Percentiles rank a stretch among this genome's conserved stretches.
Conservation (phyloP, 805 yeast species). For the Teunomyces pallodes region DNA sequence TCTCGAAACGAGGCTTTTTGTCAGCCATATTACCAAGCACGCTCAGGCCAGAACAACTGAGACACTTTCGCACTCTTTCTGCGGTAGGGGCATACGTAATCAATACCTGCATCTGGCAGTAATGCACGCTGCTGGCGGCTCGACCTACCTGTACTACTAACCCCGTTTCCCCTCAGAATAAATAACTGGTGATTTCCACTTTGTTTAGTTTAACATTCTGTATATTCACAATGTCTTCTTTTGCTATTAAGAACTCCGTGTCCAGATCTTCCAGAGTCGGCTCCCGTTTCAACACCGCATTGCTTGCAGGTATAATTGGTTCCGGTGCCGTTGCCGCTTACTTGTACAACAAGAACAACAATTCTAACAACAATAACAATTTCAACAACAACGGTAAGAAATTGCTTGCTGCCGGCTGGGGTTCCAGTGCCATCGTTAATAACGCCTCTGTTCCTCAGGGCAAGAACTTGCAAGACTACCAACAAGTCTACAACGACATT, state of each 20-base stretch:
- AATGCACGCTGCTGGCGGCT: neutral
- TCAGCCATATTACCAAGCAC: neutral
- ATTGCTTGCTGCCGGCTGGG: slow-evolving; percentile 20
- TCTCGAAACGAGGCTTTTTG: neutral
- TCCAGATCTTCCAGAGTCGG: slow-evolving; percentile 1
- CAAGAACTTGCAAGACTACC: slow-evolving; percentile 53
- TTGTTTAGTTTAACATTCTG: neutral
- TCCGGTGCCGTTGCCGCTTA: slow-evolving; percentile 21
- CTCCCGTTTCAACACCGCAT: slow-evolving; percentile 5
- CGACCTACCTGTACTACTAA: neutral
- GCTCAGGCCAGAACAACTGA: neutral
- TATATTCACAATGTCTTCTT: neutral
- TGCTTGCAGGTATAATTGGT: slow-evolving; percentile 22
- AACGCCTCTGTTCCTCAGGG: slow-evolving; percentile 36
- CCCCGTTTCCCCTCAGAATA: neutral
- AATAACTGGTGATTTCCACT: neutral
- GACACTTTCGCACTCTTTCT: neutral
- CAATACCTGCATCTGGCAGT: neutral
- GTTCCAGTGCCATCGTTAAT: slow-evolving; percentile 22
- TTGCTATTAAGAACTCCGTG: slow-evolving; percentile 4
- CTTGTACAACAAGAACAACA: slow-evolving; percentile 15
- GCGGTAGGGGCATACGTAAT: neutral
- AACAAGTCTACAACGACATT: slow-evolving; percentile 67
- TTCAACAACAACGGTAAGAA: slow-evolving; percentile 8
- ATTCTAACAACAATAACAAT: slow-evolving; percentile 6